Conservation (phyloP, 1,284 basidiomycete genomes). For the Cutaneotrichosporon daszewskae region DNA sequence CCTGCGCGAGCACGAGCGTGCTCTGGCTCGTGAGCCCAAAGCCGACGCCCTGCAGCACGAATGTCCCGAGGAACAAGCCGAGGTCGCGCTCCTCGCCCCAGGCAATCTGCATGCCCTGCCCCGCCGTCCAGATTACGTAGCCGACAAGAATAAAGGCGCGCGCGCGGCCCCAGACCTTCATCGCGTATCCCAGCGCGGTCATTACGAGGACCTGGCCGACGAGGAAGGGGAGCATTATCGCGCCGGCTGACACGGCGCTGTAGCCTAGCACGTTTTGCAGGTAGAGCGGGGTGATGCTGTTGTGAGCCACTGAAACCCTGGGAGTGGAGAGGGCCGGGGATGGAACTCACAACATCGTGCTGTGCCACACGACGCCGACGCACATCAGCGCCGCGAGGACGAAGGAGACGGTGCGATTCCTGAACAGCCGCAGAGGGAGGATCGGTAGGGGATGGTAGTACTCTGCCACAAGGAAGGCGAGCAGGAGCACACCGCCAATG, state of each 20-base stretch:
- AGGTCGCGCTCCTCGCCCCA: conserved; percentile 13
- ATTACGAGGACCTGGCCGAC: conserved; percentile 27
- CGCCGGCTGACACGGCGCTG: conserved; percentile 22
- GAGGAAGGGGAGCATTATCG: conserved; percentile 30
- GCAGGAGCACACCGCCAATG: conserved; percentile 11
- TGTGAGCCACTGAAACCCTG: conserved; percentile 10
- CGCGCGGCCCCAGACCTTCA: conserved; percentile 24
- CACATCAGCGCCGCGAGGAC: conserved; percentile 25
- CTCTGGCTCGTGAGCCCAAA: conserved; percentile 31
- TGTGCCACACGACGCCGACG: conserved; percentile 32
- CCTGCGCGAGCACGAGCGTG: conserved; percentile 32
- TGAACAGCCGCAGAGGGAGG: conserved; percentile 6
- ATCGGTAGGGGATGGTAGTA: conserved; percentile 2
- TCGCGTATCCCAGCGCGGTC: conserved; percentile 22
- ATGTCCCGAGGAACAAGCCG: conserved; percentile 19
- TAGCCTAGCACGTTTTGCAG: conserved; percentile 26
- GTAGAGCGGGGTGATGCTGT: conserved; percentile 29
- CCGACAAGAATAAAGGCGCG: conserved; percentile 23
- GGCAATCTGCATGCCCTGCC: conserved; percentile 23
- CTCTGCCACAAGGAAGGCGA: conserved; percentile 22
- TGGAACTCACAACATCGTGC: conserved; percentile 6
- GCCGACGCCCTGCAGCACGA: conserved; percentile 32
- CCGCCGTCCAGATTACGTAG: conserved; percentile 24
- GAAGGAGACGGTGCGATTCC: conserved; percentile 27
- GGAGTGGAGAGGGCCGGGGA: too few species aligned